phyloP scores from a whole-genome alignment of 441 rosid genomes.

The Biscutella auriculata region DNA sequence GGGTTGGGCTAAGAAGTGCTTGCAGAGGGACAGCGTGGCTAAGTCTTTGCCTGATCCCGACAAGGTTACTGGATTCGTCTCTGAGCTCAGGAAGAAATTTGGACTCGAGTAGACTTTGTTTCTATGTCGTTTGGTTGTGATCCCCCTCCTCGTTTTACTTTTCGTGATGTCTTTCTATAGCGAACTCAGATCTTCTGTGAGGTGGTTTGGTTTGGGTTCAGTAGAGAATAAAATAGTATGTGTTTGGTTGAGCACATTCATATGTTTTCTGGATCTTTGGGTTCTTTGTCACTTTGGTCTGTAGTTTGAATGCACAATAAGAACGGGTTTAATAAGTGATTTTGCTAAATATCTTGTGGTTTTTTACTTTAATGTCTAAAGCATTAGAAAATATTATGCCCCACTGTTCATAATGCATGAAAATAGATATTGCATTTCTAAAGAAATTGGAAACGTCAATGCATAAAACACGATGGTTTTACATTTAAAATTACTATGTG shows the following conservation, averaged over 20 bases:
- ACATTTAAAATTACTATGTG: too few species aligned
- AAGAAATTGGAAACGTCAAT: too few species aligned
- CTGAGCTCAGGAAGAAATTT: conserved; percentile 5
- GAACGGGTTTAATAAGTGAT: not conserved
- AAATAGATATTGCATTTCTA: too few species aligned
- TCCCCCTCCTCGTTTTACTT: not conserved
- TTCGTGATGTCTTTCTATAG: not conserved
- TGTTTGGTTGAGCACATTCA: not conserved
- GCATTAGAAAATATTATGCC: too few species aligned
- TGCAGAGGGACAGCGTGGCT: conserved; percentile 24
- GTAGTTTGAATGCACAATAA: not conserved
- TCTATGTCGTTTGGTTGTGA: not conserved
- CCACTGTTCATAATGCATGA: too few species aligned
- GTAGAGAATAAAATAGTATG: not conserved
- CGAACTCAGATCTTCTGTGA: not conserved
- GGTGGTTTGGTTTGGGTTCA: not conserved
- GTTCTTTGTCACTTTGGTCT: not conserved
- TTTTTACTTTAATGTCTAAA: too few species aligned
- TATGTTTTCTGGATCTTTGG: not conserved
- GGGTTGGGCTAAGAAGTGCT: conserved; percentile 17
- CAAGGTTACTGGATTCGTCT: conserved; percentile 8
- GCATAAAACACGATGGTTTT: too few species aligned
- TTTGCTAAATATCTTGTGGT: not conserved
- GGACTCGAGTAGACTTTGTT: not conserved
- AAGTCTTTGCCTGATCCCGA: conserved; percentile 20